Conservation (phyloP, 768 basidiomycete species). For the Tubosaeta sp. region DNA sequence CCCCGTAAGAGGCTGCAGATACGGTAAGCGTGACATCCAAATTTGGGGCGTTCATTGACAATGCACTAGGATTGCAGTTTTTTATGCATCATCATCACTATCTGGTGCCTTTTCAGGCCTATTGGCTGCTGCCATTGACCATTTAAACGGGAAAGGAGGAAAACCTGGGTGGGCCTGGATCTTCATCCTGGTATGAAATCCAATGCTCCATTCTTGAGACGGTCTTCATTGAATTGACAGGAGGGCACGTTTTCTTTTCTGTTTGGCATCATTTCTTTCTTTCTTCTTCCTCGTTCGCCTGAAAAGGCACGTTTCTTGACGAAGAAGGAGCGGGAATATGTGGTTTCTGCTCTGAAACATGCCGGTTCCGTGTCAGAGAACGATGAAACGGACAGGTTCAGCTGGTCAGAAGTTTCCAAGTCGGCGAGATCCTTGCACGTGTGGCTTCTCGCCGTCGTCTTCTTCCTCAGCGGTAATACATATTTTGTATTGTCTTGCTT, state of each 20-base stretch:
- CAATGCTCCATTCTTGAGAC: background rate
- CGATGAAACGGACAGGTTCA: constrained; percentile 42
- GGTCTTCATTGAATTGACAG: constrained; percentile 11
- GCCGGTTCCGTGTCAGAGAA: constrained; percentile 37
- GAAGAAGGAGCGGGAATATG: constrained; percentile 46
- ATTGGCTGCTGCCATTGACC: constrained; percentile 52
- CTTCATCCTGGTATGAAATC: constrained; percentile 42
- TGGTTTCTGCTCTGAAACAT: constrained; percentile 26
- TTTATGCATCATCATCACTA: constrained; percentile 44
- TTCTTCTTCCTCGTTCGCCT: constrained; percentile 45
- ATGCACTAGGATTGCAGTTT: constrained; percentile 31
- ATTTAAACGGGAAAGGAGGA: constrained; percentile 50
- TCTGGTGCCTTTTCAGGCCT: constrained; percentile 63
- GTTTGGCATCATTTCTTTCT: constrained; percentile 50
- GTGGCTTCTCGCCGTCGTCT: constrained; percentile 43
- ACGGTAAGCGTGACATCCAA: constrained; percentile 2
- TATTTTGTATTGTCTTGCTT: constrained; percentile 23
- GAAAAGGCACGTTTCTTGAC: constrained; percentile 47
- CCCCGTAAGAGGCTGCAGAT: constrained; percentile 29
- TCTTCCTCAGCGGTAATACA: constrained; percentile 51
- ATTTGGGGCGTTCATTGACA: background rate
- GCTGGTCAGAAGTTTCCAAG: constrained; percentile 51
- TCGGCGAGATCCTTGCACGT: constrained; percentile 54
- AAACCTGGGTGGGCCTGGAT: constrained; percentile 61
- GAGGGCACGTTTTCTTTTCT: constrained; percentile 62